Evolutionary conservation across 116 monocot genomes (phyloP).

Genomic region (Zostera marina): DNA sequence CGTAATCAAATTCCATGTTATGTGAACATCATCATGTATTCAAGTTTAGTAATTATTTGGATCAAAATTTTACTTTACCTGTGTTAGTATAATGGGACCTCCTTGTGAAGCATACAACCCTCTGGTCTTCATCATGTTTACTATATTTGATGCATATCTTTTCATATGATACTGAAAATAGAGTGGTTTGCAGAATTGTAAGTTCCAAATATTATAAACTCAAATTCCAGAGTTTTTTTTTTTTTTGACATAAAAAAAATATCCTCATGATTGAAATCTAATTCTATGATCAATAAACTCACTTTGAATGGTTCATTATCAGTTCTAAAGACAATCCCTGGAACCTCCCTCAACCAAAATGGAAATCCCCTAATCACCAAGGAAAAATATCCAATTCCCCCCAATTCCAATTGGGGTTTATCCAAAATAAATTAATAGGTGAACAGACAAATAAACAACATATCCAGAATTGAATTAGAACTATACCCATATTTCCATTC

Average conservation of each 20-base stretch:
- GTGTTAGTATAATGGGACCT: constrained; percentile 83
- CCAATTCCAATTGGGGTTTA: background rate
- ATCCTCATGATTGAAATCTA: background rate
- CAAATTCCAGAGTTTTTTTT: too few relatives aligned
- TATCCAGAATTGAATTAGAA: background rate
- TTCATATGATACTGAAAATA: constrained; percentile 32
- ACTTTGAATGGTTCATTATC: constrained; percentile 95
- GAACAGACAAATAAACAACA: background rate
- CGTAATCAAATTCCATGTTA: constrained; percentile 1
- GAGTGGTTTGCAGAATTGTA: too few relatives aligned
- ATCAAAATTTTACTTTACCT: constrained; percentile 23
- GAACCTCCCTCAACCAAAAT: constrained; percentile 72
- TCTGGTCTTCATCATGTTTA: constrained; percentile 65
- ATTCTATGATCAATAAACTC: background rate
- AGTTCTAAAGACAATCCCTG: constrained; percentile 42
- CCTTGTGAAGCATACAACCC: constrained; percentile 68
- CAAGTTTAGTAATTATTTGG: too few relatives aligned
- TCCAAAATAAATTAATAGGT: background rate
- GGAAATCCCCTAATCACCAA: constrained; percentile 48
- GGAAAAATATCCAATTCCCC: too few relatives aligned
- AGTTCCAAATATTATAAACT: too few relatives aligned
- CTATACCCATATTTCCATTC: constrained; percentile 86
- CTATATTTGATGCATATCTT: constrained; percentile 44
- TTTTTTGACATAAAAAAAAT: too few relatives aligned
- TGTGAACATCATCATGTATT: too few relatives aligned